phyloP scores from a whole-genome alignment of 2,329 filamentous ascomycete species.

The Monosporascus cannonballus region DNA sequence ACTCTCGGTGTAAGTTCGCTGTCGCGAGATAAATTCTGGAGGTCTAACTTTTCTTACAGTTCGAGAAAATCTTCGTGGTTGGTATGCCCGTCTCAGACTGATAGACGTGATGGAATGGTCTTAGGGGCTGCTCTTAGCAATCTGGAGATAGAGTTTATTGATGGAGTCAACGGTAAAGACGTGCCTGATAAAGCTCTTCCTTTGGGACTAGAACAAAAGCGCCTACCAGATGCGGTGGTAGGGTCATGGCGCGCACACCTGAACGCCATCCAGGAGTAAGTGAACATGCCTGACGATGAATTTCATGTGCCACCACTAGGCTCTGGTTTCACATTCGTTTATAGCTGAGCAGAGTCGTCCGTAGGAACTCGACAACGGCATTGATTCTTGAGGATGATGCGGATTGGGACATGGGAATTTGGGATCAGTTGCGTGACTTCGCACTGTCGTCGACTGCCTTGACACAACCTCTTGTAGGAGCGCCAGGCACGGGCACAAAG shows the following conservation, averaged over 20 bases:
- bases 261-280: slow-evolving; percentile 29
- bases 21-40: too few species aligned
- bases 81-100: slow-evolving; percentile 42
- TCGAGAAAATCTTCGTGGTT: slow-evolving; percentile 45
- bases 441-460: slow-evolving; percentile 13
- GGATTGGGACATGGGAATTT: slow-evolving; percentile 42
- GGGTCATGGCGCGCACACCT: slow-evolving; percentile 34
- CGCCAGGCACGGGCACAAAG: background rate
- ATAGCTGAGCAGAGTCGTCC: slow-evolving; percentile 31
- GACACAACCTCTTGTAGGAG: slow-evolving; percentile 13
- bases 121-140: slow-evolving; percentile 40
- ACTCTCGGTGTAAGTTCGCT: slow-evolving; percentile 10
- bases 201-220: slow-evolving; percentile 24
- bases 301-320: background rate
- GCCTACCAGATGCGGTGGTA: slow-evolving; percentile 22
- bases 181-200: slow-evolving; percentile 33
- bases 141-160: slow-evolving; percentile 38
- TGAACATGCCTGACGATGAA: background rate
- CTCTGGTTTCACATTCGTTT: background rate
- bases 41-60: slow-evolving; percentile 27
- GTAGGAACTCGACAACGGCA: slow-evolving; percentile 34
- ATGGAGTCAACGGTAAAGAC: slow-evolving; percentile 34
- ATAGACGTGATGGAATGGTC: slow-evolving; percentile 43
- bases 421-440: slow-evolving; percentile 31
- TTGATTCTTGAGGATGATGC: slow-evolving; percentile 42